phyloP scores from a whole-genome alignment of 2,329 filamentous ascomycete genomes.

The Leptosphaerulina australis region DNA sequence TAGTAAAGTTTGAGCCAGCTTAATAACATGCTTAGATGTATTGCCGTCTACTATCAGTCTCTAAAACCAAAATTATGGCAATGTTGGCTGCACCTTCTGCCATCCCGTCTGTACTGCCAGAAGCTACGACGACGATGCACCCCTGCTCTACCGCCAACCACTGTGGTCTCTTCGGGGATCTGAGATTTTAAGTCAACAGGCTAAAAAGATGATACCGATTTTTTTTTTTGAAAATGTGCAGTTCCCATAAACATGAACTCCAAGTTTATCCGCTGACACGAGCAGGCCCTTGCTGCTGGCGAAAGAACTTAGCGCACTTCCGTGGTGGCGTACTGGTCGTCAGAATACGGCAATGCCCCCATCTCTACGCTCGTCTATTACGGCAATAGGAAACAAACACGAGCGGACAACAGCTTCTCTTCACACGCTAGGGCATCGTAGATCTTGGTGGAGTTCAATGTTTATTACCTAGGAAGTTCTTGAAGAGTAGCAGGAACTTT shows the following conservation, averaged over 20 bases:
- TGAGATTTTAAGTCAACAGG: neutral
- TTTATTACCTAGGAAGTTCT: too few relatives aligned
- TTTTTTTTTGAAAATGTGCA: neutral
- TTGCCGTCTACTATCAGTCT: neutral
- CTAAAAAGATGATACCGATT: neutral
- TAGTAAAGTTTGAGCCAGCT: neutral
- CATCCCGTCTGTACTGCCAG: neutral
- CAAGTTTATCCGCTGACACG: neutral
- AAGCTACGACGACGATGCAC: neutral
- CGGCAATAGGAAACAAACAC: too few relatives aligned
- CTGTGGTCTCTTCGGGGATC: neutral
- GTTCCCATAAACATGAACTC: neutral
- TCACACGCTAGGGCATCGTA: too few relatives aligned
- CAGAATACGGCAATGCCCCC: too few relatives aligned
- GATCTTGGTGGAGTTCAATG: too few relatives aligned
- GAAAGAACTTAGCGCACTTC: neutral
- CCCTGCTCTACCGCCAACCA: neutral
- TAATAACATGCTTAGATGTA: neutral
- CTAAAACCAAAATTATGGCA: conserved; percentile 2
- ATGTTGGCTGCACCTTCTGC: neutral
- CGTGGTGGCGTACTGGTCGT: neutral
- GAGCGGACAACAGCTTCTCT: too few relatives aligned
- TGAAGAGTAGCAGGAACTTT: too few relatives aligned
- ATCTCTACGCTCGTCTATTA: too few relatives aligned
- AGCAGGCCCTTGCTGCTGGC: neutral